A percentile compares a stretch with the other conserved stretches of the same genome.
These are phyloP conservation scores for Helotiales sp. DNA, from an alignment of 2,329 filamentous ascomycete genomes.

Conservation along the genomic window DNA sequence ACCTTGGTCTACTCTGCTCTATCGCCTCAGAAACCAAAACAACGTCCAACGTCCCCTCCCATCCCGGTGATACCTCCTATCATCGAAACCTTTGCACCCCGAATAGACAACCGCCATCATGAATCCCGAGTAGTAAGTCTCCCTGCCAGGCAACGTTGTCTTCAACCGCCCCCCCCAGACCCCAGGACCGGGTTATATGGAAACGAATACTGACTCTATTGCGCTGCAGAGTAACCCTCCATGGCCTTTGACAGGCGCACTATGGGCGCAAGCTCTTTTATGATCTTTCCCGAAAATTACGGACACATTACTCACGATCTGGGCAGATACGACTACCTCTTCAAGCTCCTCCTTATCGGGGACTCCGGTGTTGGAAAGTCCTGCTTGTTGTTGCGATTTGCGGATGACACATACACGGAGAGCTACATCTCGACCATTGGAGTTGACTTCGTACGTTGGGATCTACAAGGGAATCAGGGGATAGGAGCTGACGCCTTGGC, in stretches of 20 bases:
- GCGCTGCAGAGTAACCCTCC: conserved; percentile 32
- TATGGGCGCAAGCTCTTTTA: conserved; percentile 17
- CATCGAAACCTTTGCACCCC: conserved; percentile 15
- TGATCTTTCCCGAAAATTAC: conserved; percentile 16
- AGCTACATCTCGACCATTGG: conserved; percentile 99
- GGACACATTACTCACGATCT: conserved; percentile 33
- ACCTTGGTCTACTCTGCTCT: neutral
- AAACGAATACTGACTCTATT: conserved; percentile 30
- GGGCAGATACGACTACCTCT: conserved; percentile 98
- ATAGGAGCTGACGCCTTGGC: conserved; percentile 42
- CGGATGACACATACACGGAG: conserved; percentile 98
- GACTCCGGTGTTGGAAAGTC: conserved; percentile 99
- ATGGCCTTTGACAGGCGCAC: conserved; percentile 22
- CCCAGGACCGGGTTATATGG: conserved; percentile 31
- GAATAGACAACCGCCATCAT: conserved; percentile 57
- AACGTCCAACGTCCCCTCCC: conserved; percentile 28
- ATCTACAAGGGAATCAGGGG: conserved; percentile 4
- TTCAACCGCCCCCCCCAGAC: conserved; percentile 15
- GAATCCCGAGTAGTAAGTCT: conserved; percentile 90
- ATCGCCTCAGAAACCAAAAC: conserved; percentile 23
- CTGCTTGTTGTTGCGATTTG: conserved; percentile 95
- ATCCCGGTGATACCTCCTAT: conserved; percentile 18
- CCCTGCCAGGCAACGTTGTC: conserved; percentile 31
- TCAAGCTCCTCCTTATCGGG: conserved; percentile 99
- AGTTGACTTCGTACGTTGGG: conserved; percentile 86